phyloP scores from a whole-genome alignment of 140 eudicot species.

The Erigeron philadelphicus region DNA sequence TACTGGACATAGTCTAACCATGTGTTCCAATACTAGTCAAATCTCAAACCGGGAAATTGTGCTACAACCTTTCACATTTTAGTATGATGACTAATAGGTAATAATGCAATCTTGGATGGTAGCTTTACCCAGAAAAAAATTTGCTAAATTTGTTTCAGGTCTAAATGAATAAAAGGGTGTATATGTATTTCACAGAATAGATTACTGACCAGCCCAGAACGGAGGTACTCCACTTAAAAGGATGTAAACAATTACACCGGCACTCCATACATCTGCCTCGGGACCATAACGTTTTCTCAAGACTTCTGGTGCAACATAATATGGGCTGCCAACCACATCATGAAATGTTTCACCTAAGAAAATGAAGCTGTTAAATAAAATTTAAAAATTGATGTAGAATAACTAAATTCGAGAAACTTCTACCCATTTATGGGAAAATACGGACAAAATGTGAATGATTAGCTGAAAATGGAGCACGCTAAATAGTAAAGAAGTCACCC shows the following conservation, averaged over 20 bases:
- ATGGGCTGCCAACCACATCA: constrained; percentile 96
- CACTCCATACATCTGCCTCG: constrained; percentile 98
- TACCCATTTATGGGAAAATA: background rate
- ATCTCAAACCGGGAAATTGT: too few relatives aligned
- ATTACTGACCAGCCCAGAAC: constrained; percentile 79
- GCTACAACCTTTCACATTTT: background rate
- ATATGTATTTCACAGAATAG: constrained; percentile 6
- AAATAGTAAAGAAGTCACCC: background rate
- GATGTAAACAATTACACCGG: constrained; percentile 83
- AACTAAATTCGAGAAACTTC: background rate
- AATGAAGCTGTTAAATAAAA: constrained; percentile 7
- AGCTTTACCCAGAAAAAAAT: background rate
- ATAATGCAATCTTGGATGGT: constrained; percentile 10
- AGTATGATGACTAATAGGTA: constrained; percentile 1
- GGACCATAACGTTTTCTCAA: constrained; percentile 83
- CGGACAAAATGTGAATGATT: too few relatives aligned
- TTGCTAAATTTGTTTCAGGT: constrained; percentile 2
- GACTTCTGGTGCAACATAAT: constrained; percentile 95
- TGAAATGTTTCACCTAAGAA: constrained; percentile 61
- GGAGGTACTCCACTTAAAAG: constrained; percentile 91
- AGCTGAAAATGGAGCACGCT: background rate
- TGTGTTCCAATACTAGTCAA: too few relatives aligned
- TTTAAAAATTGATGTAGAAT: background rate
- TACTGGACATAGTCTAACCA: too few relatives aligned
- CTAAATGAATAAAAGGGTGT: background rate